These are phyloP conservation scores for Phytopythium boreale DNA, from an alignment of 352 stramenopile genomes.

Conservation along the genomic window DNA sequence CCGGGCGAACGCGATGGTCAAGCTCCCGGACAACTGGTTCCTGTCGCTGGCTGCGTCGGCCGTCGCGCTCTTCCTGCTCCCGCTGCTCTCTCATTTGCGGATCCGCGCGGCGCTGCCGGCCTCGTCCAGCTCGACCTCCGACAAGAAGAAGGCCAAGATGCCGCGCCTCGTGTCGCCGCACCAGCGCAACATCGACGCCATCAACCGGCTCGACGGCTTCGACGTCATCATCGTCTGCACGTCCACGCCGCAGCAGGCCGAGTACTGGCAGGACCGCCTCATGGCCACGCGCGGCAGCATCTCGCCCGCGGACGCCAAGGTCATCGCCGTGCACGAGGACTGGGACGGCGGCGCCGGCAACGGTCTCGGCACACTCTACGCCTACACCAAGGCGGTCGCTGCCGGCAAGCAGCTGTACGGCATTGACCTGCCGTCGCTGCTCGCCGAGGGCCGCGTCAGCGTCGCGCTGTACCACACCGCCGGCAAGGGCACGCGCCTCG, in stretches of 20 bases:
- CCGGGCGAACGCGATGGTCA: slow-evolving; percentile 29
- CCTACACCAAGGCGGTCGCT: slow-evolving; percentile 92
- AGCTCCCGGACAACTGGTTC: slow-evolving; percentile 25
- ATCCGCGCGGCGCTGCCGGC: slow-evolving; percentile 10
- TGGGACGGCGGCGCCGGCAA: slow-evolving; percentile 96
- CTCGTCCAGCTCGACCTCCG: not conserved
- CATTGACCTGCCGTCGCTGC: slow-evolving; percentile 81
- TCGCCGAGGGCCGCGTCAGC: slow-evolving; percentile 79
- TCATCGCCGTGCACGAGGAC: slow-evolving; percentile 96
- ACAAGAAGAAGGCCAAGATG: slow-evolving; percentile 18
- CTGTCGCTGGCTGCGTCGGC: slow-evolving; percentile 29
- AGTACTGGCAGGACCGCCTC: slow-evolving; percentile 97
- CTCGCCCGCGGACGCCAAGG: slow-evolving; percentile 84
- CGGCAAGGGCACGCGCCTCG: slow-evolving; percentile 96
- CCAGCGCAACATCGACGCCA: slow-evolving; percentile 83
- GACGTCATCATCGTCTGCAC: slow-evolving; percentile 98
- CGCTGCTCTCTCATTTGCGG: slow-evolving; percentile 27
- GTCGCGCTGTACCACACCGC: slow-evolving; percentile 97
- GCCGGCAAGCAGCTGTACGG: slow-evolving; percentile 85
- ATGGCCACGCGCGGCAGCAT: slow-evolving; percentile 81
- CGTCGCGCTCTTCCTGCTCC: slow-evolving; percentile 17
- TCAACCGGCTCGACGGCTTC: slow-evolving; percentile 89
- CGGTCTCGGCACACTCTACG: slow-evolving; percentile 95
- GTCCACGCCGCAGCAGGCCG: slow-evolving; percentile 94
- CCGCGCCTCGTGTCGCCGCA: slow-evolving; percentile 28